A percentile compares a stretch with the other conserved stretches of the same genome.
Conservation (phyloP, 371 early-diverging fungal genomes). For the Mortierella sp. region DNA sequence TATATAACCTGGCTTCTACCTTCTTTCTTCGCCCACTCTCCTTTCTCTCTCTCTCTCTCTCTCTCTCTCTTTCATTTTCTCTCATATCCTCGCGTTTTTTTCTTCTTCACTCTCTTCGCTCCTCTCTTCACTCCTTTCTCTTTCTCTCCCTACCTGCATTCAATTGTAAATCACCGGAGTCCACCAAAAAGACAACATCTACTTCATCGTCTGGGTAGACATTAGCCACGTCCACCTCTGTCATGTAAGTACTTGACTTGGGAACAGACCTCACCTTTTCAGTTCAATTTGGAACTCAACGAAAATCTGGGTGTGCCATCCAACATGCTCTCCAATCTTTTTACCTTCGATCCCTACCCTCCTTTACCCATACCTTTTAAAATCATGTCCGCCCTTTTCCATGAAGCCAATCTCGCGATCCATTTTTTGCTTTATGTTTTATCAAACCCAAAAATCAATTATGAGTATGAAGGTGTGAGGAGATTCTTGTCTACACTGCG, state of each 20-base stretch:
- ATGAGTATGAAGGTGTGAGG: neutral
- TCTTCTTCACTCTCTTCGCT: neutral
- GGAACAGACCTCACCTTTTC: neutral
- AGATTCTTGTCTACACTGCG: conserved; percentile 9
- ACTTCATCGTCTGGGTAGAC: neutral
- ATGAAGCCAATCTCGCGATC: neutral
- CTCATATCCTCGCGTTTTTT: neutral
- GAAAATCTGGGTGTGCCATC: neutral
- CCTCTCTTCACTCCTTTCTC: neutral
- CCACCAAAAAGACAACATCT: neutral
- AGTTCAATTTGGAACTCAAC: conserved; percentile 1
- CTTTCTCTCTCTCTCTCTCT: neutral
- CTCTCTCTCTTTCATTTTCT: conserved; percentile 3
- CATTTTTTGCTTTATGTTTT: neutral
- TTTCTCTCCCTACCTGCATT: neutral
- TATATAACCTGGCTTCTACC: neutral
- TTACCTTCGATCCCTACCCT: neutral
- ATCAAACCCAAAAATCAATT: neutral
- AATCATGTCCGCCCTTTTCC: neutral
- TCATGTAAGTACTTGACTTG: conserved; percentile 1
- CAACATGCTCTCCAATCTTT: neutral
- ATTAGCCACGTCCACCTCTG: neutral
- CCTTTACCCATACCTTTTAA: neutral
- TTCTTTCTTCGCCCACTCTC: neutral
- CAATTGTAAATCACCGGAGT: neutral